phyloP scores from a whole-genome alignment of 1,284 basidiomycete species.

The Cutaneotrichosporon sp. region DNA sequence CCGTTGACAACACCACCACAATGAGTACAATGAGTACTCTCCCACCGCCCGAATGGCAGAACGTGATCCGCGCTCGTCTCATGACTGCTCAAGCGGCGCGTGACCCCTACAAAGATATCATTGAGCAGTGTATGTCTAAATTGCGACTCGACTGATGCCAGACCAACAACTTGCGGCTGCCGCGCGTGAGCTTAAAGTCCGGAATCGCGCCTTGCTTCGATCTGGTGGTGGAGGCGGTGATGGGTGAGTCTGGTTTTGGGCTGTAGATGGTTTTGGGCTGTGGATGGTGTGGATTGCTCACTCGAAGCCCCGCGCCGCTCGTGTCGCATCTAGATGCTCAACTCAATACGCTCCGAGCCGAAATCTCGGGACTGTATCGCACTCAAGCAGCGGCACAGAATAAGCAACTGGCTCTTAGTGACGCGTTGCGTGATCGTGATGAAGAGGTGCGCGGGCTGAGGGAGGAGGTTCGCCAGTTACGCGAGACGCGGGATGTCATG shows the following conservation, averaged over 20 bases:
- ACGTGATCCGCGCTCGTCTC: conserved; percentile 62
- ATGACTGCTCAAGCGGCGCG: conserved; percentile 65
- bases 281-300: background rate
- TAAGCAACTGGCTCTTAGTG: conserved; percentile 90
- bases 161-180: conserved; percentile 86
- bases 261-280: no score
- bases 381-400: conserved; percentile 81
- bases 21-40: conserved; percentile 1
- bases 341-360: conserved; percentile 82
- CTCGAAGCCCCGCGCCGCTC: conserved; percentile 60
- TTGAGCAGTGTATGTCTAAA: conserved; percentile 71
- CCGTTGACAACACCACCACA: conserved; percentile 1
- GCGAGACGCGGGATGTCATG: conserved; percentile 64
- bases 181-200: conserved; percentile 80
- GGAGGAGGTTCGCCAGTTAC: conserved; percentile 78
- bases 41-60: conserved; percentile 47
- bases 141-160: conserved; percentile 47
- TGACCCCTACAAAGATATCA: conserved; percentile 69
- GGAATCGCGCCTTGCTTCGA: conserved; percentile 76
- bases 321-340: conserved; percentile 88
- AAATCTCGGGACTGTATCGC: conserved; percentile 90
- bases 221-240: conserved; percentile 44
- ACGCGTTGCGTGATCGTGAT: conserved; percentile 88
- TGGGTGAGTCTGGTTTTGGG: conserved; percentile 58
- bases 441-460: conserved; percentile 76